Base-by-base conservation (phyloP, 2,329 filamentous ascomycete species). In the Sclerotinia glacialis region DNA sequence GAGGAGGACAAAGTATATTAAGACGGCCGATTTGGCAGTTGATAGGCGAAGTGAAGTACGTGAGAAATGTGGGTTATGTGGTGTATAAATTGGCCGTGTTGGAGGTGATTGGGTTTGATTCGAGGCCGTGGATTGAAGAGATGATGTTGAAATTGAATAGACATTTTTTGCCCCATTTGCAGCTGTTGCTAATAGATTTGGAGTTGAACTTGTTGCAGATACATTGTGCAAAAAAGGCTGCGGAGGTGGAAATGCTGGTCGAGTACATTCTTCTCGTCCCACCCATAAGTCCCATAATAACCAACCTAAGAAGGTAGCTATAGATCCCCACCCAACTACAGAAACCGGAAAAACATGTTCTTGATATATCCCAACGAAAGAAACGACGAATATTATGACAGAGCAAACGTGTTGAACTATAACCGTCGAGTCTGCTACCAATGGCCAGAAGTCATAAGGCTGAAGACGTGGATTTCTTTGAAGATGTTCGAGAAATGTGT, bases 391-490 rank as follows among this genome's bases (percentile, higher is more conserved):
- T 66, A 99, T 94, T 64, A 91, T 90, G 68, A 98, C 93, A 9
- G 92, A 96, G 77, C 92, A 96, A 59, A 98, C 90, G 78, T 99
- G 95, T 78, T 99, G 95, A 23, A 98, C 91, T 72, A 99, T 97
- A 67, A 98, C 92, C 3, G 94, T 97, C 18, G 92, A 94, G 77
- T 98, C 94, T 67, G 92, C 91, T 61, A 98, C 93, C 44, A 99
- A 83, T 11, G 93, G 92, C 94, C 95, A 99, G 79, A 99, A 99
- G 75, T 98, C 93, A 78, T 99, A 99, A 0, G 94, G 94, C 71
- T 95, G 90, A 63, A 98, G 85, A 50, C 93, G 89, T 5, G 94
- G 94, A 77, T 99, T 99, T 58, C 93, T 87, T 78, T 99, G 94
- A 23, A 99, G 86, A 74, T 96, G 93, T 76, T 97, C 94, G 71